Evolutionary conservation across 2,329 filamentous ascomycete species (phyloP), one percentile per base, ranked within the genome.

Genomic region (Geosmithia morbida): DNA sequence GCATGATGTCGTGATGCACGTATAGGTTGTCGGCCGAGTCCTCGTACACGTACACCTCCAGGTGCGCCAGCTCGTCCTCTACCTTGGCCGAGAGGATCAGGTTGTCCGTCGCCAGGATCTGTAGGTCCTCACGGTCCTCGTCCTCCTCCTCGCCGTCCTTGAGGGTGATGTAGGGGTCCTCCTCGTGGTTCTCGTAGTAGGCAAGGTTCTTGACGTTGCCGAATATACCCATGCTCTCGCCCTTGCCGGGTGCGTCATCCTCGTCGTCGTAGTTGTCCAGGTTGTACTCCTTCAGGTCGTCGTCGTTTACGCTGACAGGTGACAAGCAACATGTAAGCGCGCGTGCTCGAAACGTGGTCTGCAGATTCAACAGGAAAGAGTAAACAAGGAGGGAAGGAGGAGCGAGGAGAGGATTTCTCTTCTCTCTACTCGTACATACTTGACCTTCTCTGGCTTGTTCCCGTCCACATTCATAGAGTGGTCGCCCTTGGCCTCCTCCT

Each of bases 1-100:
- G 77, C 90, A 98, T 97, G 57, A 98, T 94, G 65, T 98, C 92
- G 75, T 98, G 92, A 69, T 98, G 92, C 20, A 98, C 90, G 64
- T 98, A 98, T 51, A 98, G 81, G 62, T 98, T 98, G 66, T 97
- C 92, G 43, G 83, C 85, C 51, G 80, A 80, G 57, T 97, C 92
- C 65, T 98, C 92, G 66, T 97, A 98, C 26, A 98, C 88, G 59
- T 97, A 96, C 18, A 97, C 85, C 64, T 98, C 92, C 22, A 98
- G 73, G 65, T 97, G 90, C 17, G 92, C 90, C 51, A 98, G 82
- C 62, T 98, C 92, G 57, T 98, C 92, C 66, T 98, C 92, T 46
- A 97, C 83, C 68, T 95, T 90, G 53, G 88, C 89, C 11, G 90
- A 86, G 44, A 98, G 71, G 33, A 98, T 75, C 50, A 98, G 72